Base-by-base conservation (phyloP, 768 basidiomycete genomes). In the Rhizopogon vinicolor region DNA sequence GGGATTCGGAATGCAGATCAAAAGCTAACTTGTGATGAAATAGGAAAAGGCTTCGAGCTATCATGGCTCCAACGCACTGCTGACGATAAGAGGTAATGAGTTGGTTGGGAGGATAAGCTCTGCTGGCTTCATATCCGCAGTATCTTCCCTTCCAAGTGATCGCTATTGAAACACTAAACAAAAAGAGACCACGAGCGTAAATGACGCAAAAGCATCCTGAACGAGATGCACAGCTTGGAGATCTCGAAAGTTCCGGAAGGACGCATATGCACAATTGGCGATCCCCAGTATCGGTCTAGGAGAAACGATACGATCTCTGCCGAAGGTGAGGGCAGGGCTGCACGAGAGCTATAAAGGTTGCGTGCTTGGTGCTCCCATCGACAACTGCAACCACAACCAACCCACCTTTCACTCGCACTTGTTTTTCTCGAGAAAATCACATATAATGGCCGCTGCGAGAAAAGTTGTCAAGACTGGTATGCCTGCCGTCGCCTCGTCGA, bases 301-400 rank as follows among this genome's bases (percentile, higher is more conserved):
- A 48, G 44, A 39, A 51, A 49, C 50, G 61, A 52, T 60, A 58
- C 65, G 58, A 44, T 31, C 33, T 53, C 46, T 48, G 59, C 59
- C 66, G 56, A 58, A 56, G 57, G 55, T 63, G 56, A 69, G 68
- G 68, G 68, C 68, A 68, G 66, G 64, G 51, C 59, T 53, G 31
- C 55, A 41, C 52, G 48, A 50, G 25, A 39, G 52, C 35, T 57
- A 68, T 68, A 68, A 70, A 65, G n/a, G 5, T 39, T 52, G 54
- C 41, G 7, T 45, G 49, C 28, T 7, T 54, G 28, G 31, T 25
- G 45, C 45, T 45, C 35, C 33, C 49, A 29, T 41, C 16, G 4
- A 13, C 10, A 40, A 37, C 42, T 18, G 19, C 51, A 44, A 44
- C 8, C 44, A 49, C 33, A 40, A 46, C 37, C 16, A 3, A 35